Evolutionary conservation across 2,329 filamentous ascomycete species (phyloP).

Genomic region (Trichoderma simmonsii): DNA sequence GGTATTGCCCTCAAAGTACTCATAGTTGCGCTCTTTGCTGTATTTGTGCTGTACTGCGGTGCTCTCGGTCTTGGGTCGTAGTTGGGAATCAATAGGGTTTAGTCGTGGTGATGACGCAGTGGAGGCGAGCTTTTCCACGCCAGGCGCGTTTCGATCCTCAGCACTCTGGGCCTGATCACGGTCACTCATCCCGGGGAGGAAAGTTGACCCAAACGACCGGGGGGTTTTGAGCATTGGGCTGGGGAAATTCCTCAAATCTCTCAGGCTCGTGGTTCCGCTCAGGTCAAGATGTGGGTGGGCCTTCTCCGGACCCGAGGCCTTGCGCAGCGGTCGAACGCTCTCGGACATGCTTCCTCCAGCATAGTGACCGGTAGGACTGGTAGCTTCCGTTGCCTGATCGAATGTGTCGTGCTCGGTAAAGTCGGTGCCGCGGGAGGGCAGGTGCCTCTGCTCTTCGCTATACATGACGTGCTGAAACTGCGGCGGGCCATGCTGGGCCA

Average conservation of each 20-base stretch:
- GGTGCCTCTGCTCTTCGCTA: slow-evolving; percentile 51
- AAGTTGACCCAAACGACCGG: slow-evolving; percentile 72
- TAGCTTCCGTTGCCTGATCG: slow-evolving; percentile 69
- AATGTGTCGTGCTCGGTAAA: slow-evolving; percentile 70
- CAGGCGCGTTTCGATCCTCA: slow-evolving; percentile 57
- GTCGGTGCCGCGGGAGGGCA: slow-evolving; percentile 76
- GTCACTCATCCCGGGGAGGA: slow-evolving; percentile 60
- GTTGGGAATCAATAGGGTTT: slow-evolving; percentile 42
- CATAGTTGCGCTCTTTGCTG: slow-evolving; percentile 60
- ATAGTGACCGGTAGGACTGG: slow-evolving; percentile 65
- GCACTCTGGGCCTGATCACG: slow-evolving; percentile 38
- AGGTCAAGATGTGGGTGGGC: slow-evolving; percentile 45
- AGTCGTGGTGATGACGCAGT: slow-evolving; percentile 75
- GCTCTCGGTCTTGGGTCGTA: slow-evolving; percentile 22
- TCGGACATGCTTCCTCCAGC: slow-evolving; percentile 65
- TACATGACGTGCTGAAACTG: slow-evolving; percentile 29
- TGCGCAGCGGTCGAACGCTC: slow-evolving; percentile 74
- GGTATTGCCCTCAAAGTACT: slow-evolving; percentile 93
- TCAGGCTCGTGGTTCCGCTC: slow-evolving; percentile 60
- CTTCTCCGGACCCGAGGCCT: slow-evolving; percentile 30
- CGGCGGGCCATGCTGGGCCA: slow-evolving; percentile 45
- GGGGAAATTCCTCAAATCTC: slow-evolving; percentile 48
- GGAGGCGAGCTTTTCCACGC: slow-evolving; percentile 81
- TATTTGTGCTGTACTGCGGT: slow-evolving; percentile 33
- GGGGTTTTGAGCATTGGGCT: slow-evolving; percentile 66